These are phyloP conservation scores for Pichia cephalocereana DNA, from an alignment of 805 yeast species.

Conservation along the genomic window DNA sequence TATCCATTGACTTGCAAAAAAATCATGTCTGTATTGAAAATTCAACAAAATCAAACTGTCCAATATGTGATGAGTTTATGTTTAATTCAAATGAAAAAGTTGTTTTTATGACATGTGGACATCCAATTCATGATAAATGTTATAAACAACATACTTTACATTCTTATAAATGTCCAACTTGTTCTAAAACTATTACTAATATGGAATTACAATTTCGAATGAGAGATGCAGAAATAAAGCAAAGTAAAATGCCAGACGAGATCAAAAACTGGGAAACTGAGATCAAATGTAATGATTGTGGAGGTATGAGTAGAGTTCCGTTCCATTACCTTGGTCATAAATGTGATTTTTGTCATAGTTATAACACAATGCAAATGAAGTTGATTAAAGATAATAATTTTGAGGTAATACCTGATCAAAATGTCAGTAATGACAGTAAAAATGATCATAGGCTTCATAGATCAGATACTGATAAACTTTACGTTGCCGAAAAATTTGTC, in stretches of 20 bases:
- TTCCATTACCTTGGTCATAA: constrained; percentile 83
- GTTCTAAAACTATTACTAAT: constrained; percentile 75
- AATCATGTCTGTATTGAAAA: constrained; percentile 80
- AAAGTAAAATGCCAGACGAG: constrained; percentile 74
- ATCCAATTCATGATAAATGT: constrained; percentile 82
- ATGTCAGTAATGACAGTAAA: background rate
- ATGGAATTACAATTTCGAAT: constrained; percentile 87
- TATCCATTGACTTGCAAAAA: constrained; percentile 67
- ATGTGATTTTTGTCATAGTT: constrained; percentile 80
- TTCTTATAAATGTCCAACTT: constrained; percentile 84
- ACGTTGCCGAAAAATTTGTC: constrained; percentile 8
- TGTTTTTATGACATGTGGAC: constrained; percentile 91
- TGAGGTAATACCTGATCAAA: constrained; percentile 6
- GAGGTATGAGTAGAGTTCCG: constrained; percentile 62
- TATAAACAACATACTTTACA: constrained; percentile 74
- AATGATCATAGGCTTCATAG: background rate
- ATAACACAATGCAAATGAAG: constrained; percentile 70
- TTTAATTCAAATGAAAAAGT: constrained; percentile 75
- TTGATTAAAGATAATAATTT: constrained; percentile 54
- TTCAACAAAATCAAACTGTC: constrained; percentile 85
- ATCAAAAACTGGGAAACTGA: constrained; percentile 67
- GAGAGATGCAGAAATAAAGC: constrained; percentile 70
- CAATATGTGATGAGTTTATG: constrained; percentile 86
- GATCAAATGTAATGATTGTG: constrained; percentile 79
- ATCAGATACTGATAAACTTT: background rate